Percentiles rank a stretch among this genome's conserved stretches.
phyloP scores from a whole-genome alignment of 73 alveolate genomes.

The Paramecium tetraurelia region DNA sequence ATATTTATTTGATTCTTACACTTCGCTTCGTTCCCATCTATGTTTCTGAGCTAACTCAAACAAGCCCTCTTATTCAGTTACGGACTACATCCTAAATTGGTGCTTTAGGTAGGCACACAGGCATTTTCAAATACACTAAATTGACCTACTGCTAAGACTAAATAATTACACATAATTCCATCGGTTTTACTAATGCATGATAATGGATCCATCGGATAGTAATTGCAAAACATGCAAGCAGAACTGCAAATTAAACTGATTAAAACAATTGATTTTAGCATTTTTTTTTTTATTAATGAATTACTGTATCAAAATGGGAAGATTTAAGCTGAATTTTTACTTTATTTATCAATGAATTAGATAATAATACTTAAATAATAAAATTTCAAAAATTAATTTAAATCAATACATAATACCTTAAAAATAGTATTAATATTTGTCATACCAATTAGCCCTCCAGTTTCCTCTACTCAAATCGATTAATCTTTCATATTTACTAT shows the following conservation, averaged over 20 bases:
- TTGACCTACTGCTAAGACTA: not conserved
- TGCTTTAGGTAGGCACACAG: not conserved
- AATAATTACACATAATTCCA: not conserved
- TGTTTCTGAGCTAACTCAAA: not conserved
- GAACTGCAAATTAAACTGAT: not conserved
- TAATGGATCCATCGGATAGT: not conserved
- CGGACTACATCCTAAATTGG: conserved; percentile 25
- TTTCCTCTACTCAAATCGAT: conserved; percentile 14
- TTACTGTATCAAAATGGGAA: not conserved
- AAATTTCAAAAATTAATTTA: not conserved
- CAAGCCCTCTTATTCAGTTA: conserved; percentile 11
- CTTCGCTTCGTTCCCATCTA: not conserved
- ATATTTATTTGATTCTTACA: not conserved
- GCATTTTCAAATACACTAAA: conserved; percentile 12
- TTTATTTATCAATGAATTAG: not conserved
- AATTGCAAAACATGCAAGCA: conserved; percentile 15
- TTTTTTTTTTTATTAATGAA: not conserved
- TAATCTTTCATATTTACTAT: not conserved
- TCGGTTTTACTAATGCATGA: conserved; percentile 28
- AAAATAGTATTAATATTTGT: conserved; percentile 44
- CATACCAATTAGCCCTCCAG: conserved; percentile 66
- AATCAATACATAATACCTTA: conserved; percentile 52
- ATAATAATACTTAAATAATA: not conserved
- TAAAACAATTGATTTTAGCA: not conserved
- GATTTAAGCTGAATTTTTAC: not conserved